Conservation (phyloP, 2,329 filamentous ascomycete species). For the Fusarium nematophilum region DNA sequence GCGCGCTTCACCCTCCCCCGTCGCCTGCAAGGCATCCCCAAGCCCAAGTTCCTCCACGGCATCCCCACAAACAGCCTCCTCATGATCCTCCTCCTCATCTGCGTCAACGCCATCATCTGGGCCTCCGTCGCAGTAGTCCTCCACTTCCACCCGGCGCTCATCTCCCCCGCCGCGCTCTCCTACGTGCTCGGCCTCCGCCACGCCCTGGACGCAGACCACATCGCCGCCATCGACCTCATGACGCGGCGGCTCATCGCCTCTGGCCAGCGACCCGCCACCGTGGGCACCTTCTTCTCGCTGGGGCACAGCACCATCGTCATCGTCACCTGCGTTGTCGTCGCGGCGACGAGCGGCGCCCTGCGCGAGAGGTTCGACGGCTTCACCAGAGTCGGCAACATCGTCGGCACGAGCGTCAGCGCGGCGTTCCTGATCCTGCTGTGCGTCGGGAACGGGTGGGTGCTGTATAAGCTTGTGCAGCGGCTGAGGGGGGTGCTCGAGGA, state of each 20-base stretch:
- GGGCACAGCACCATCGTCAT: conserved; percentile 95
- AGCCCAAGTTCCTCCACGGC: conserved; percentile 47
- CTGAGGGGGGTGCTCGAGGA: conserved; percentile 69
- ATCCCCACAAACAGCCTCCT: conserved; percentile 53
- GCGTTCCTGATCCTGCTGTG: conserved; percentile 86
- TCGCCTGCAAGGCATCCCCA: conserved; percentile 19
- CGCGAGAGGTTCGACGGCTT: conserved; percentile 85
- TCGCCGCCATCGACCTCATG: conserved; percentile 90
- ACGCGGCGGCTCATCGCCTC: conserved; percentile 88
- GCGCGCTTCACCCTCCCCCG: conserved; percentile 32
- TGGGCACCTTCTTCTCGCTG: conserved; percentile 93
- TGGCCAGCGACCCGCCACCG: conserved; percentile 87
- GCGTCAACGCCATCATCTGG: conserved; percentile 67
- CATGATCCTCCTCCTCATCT: conserved; percentile 63
- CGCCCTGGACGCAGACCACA: conserved; percentile 97
- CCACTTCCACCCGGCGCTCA: conserved; percentile 68
- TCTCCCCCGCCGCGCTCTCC: conserved; percentile 84
- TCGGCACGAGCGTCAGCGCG: conserved; percentile 89
- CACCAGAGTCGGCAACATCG: conserved; percentile 82
- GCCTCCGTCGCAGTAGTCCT: conserved; percentile 63
- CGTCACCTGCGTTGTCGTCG: conserved; percentile 90
- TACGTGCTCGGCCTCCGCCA: conserved; percentile 92
- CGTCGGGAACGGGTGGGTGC: conserved; percentile 85
- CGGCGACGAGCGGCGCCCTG: conserved; percentile 87
- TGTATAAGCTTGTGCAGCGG: conserved; percentile 79